Conservation (phyloP, 768 basidiomycete genomes). For the Megacollybia marginata region DNA sequence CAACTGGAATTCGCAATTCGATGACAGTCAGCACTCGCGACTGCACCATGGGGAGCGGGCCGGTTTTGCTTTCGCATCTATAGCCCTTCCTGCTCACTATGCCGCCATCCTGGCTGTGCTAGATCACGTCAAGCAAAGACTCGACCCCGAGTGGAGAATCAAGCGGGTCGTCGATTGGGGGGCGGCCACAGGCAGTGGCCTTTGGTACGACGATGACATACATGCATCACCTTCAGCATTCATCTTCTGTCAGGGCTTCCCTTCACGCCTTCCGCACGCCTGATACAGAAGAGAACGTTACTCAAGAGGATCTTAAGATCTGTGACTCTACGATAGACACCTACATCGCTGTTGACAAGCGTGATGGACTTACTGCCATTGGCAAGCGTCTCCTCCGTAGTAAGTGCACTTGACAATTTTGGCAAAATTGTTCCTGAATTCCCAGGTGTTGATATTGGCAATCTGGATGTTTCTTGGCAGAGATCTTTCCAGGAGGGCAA, state of each 20-base stretch:
- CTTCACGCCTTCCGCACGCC: constrained; percentile 53
- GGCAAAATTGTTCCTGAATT: not conserved
- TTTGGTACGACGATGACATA: constrained; percentile 50
- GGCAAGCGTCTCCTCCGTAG: constrained; percentile 58
- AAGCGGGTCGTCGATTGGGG: constrained; percentile 79
- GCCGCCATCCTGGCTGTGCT: constrained; percentile 74
- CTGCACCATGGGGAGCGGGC: constrained; percentile 63
- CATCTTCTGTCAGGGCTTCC: constrained; percentile 46
- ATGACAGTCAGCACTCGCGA: constrained; percentile 52
- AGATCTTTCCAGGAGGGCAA: constrained; percentile 48
- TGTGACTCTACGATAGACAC: constrained; percentile 44
- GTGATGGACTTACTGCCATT: constrained; percentile 60
- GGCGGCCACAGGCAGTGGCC: constrained; percentile 70
- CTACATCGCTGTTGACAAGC: constrained; percentile 75
- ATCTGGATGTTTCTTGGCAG: constrained; percentile 43
- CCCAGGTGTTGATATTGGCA: constrained; percentile 41
- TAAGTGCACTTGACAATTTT: constrained; percentile 18
- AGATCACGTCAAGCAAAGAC: constrained; percentile 52
- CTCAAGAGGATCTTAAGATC: constrained; percentile 26
- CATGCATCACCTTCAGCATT: not conserved
- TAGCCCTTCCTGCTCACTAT: constrained; percentile 84
- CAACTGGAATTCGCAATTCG: constrained; percentile 50
- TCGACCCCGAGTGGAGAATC: constrained; percentile 55
- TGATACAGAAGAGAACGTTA: not conserved
- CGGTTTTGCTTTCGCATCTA: constrained; percentile 77